phyloP scores from a whole-genome alignment of 108 stramenopile genomes.

The Skeletonema marinoi region DNA sequence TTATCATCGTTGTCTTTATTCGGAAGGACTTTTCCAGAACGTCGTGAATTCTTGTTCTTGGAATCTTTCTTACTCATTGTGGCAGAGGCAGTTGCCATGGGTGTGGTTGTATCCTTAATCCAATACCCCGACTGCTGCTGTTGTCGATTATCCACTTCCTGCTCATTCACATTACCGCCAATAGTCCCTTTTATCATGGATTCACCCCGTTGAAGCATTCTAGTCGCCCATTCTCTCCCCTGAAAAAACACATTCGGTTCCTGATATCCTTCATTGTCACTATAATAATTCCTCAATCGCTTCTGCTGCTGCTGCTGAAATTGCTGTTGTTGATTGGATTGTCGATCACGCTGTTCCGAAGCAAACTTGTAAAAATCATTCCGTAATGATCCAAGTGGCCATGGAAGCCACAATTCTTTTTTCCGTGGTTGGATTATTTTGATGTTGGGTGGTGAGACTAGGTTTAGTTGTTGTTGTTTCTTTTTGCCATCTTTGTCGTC shows the following conservation, averaged over 20 bases:
- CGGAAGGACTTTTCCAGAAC: not conserved
- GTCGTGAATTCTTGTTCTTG: slow-evolving; percentile 1
- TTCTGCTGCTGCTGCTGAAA: not conserved
- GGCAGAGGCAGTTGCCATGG: slow-evolving; percentile 45
- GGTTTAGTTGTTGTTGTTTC: not conserved
- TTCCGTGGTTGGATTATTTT: slow-evolving; percentile 40
- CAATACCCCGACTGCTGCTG: slow-evolving; percentile 22
- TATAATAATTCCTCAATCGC: slow-evolving; percentile 7
- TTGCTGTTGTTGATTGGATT: not conserved
- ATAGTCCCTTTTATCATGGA: not conserved
- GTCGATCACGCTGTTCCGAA: not conserved
- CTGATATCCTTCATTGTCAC: not conserved
- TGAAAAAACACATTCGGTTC: slow-evolving; percentile 1
- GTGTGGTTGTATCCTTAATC: slow-evolving; percentile 42
- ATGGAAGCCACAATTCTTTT: slow-evolving; percentile 54
- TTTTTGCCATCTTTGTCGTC: not conserved
- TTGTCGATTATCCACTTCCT: not conserved
- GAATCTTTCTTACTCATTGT: slow-evolving; percentile 13
- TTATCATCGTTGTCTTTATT: not conserved
- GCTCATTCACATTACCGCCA: not conserved
- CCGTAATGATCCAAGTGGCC: slow-evolving; percentile 43
- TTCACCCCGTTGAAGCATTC: slow-evolving; percentile 7
- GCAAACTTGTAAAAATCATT: slow-evolving; percentile 47
- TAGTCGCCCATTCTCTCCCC: slow-evolving; percentile 25
- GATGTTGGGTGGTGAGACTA: slow-evolving; percentile 6